Base-by-base conservation (phyloP, 2,329 filamentous ascomycete genomes). In the Atkinsonella texensis region DNA sequence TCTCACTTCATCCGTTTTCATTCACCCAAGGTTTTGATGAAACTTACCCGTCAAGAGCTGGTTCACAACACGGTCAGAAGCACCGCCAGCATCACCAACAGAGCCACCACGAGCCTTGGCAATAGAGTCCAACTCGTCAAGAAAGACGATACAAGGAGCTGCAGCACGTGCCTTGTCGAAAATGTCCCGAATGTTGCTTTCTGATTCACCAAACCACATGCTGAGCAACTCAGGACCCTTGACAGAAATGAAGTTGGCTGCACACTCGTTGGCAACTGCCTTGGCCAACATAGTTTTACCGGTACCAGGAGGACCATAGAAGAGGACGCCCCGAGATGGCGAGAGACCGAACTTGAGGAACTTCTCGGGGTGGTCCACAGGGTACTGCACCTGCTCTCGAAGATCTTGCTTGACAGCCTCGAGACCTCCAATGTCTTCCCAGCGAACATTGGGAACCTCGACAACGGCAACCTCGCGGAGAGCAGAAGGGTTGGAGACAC, bases 191-290 rank as follows among this genome's bases (percentile, higher is more conserved):
- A 98, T 97, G 75, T 98, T 98, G 82, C 89, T 95, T 75, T 98
- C 94, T 51, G 93, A 98, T 76, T 98, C 93, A 84, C 93, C 93
- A 67, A 98, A 98, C 93, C 93, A 98, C 93, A 98, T 98, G 70
- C 89, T 96, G 63, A 98, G 82, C 64, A 98, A 79, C 71, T 98
- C 93, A 53, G 93, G 94, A 55, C 93, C 93, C 83, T 98, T 98
- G 72, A 98, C 85, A 41, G 93, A 98, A 68, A 98, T 97, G 76
- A 98, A 98, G 78, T 98, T 98, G 79, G 93, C 93, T 55, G 93
- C 87, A 67, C 90, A 97, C 77, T 98, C 93, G 74, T 97, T 98
- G 74, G 93, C 93, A 60, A 98, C 93, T 62, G 93, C 93, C 81
- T 98, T 98, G 68, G 93, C 93, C 75, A 98, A 86, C 77, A 98